phyloP scores from a whole-genome alignment of 495 filamentous ascomycete species.

The Talaromyces thailandensis region DNA sequence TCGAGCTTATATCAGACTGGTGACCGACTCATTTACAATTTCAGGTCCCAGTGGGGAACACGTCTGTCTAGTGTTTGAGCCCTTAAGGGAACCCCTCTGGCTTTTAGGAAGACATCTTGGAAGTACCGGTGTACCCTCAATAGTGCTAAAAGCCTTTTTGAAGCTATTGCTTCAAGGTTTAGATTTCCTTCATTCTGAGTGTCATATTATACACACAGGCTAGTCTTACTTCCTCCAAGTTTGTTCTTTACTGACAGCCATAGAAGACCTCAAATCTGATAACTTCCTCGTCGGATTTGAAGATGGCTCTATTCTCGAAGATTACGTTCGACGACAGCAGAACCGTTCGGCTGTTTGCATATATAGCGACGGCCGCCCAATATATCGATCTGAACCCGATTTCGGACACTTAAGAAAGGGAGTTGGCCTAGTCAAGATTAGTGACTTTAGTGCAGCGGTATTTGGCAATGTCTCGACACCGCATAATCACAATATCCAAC shows the following conservation, averaged over 20 bases:
- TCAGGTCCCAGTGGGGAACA: too few species aligned
- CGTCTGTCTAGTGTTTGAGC: too few species aligned
- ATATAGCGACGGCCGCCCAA: slow-evolving; percentile 12
- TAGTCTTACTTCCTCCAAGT: background rate
- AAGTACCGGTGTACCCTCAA: too few species aligned
- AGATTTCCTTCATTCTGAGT: slow-evolving; percentile 29
- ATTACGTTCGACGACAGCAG: slow-evolving; percentile 16
- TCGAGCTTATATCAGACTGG: too few species aligned
- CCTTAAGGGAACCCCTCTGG: too few species aligned
- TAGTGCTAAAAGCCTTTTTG: too few species aligned
- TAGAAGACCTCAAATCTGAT: slow-evolving; percentile 28
- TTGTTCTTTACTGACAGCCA: background rate
- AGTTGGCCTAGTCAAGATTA: slow-evolving; percentile 17
- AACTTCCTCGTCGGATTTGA: slow-evolving; percentile 30
- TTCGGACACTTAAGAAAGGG: slow-evolving; percentile 19
- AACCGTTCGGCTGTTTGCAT: too few species aligned
- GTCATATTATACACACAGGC: slow-evolving; percentile 29
- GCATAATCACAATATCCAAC: slow-evolving; percentile 23
- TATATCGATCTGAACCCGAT: slow-evolving; percentile 23
- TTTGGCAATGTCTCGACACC: slow-evolving; percentile 12
- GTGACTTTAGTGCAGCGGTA: slow-evolving; percentile 27
- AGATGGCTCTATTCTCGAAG: slow-evolving; percentile 23
- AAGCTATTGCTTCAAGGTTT: slow-evolving; percentile 26
- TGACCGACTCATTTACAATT: too few species aligned
- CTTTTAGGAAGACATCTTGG: too few species aligned